Percentiles rank a stretch among this genome's conserved stretches.
These are phyloP conservation scores for Trichaptum fuscoviolaceum DNA, from an alignment of 768 basidiomycete genomes.

Conservation along the genomic window DNA sequence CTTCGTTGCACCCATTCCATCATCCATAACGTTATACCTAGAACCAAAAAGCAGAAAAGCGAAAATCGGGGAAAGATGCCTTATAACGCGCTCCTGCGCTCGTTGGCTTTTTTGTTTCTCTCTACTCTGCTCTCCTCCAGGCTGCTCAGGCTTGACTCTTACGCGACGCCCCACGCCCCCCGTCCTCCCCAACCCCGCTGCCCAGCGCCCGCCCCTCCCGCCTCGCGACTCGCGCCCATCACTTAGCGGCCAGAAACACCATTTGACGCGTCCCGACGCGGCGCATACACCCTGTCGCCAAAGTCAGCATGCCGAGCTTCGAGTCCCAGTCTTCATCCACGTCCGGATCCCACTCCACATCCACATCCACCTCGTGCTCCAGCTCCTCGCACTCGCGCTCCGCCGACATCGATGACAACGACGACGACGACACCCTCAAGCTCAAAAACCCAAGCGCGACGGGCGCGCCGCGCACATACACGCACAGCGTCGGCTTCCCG, in stretches of 20 bases:
- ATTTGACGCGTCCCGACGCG: background rate
- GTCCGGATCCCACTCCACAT: background rate
- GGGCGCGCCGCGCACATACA: too few species aligned
- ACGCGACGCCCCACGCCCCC: background rate
- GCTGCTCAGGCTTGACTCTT: too few species aligned
- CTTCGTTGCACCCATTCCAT: background rate
- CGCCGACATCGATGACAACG: too few species aligned
- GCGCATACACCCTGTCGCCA: background rate
- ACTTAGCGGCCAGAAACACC: too few species aligned
- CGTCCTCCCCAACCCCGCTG: too few species aligned
- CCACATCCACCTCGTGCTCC: background rate
- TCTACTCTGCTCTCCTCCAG: too few species aligned
- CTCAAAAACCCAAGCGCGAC: background rate
- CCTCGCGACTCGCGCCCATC: background rate
- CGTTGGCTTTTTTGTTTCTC: background rate
- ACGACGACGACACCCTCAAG: too few species aligned
- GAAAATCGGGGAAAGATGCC: too few species aligned
- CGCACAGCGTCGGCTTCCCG: background rate
- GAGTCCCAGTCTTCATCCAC: background rate
- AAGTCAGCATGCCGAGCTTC: background rate
- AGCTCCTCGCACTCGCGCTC: too few species aligned
- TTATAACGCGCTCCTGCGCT: background rate
- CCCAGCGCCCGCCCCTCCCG: too few species aligned
- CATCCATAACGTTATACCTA: background rate
- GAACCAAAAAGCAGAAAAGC: too few species aligned